Evolutionary conservation across 768 basidiomycete species (phyloP), one percentile per base, ranked within the genome.

Genomic region (Podaxis sp.): DNA sequence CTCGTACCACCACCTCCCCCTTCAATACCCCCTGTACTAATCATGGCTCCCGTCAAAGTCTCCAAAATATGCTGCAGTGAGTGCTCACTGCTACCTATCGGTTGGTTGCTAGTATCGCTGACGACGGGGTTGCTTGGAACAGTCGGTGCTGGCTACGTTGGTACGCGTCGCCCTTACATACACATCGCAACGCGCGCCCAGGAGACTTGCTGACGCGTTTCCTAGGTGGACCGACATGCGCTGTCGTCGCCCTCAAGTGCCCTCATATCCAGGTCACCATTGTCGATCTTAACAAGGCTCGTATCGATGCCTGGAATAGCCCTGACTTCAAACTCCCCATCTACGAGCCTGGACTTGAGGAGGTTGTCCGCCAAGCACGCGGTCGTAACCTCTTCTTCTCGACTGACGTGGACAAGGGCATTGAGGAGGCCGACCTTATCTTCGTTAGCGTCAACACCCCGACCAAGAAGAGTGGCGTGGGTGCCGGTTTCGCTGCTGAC

Each of bases 381-480:
- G 96, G 95, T 30, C 89, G 89, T 76, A 99, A 99, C 78, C 87
- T 99, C 66, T 97, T 97, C 80, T 99, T 99, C 84, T 91, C 90
- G 46, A 96, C 95, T 52, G 88, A 99, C 67, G 93, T 99, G 66
- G 93, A 97, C 76, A 88, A 89, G 74, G 95, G 83, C 64, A 97
- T 99, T 72, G 84, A 80, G 66, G 96, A 96, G 77, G 96, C 97
- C 37, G 95, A 99, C 73, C 87, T 99, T 66, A 96, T 99, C 78
- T 99, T 99, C 74, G 96, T 99, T 73, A 93, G 90, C 62, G 96
- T 99, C 70, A 99, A 99, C 80, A 99, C 97, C 8, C 97, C 97
- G 20, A 99, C 97, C 59, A 99, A 99, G 85, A 98, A 97, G 84
- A 86, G 84, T 54, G 96, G 96, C 76, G 91, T 99, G 54, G 97